These are phyloP conservation scores for Corymbia citriodora DNA, from an alignment of 441 rosid species.

Conservation along the genomic window DNA sequence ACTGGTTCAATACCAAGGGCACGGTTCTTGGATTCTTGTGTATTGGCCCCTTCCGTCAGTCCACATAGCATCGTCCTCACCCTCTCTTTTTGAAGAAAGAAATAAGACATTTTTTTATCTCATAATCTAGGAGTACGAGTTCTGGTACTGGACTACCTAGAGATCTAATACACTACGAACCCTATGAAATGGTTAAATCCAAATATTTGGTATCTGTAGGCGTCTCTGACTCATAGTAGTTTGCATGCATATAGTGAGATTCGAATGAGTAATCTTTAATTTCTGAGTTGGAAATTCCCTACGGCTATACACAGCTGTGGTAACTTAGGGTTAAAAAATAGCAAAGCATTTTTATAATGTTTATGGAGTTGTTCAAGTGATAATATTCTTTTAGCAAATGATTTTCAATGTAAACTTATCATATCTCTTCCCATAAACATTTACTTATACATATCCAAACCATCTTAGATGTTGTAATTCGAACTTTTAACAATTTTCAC, in stretches of 20 bases:
- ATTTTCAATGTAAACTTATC: neutral
- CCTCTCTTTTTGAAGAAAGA: neutral
- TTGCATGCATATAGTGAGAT: neutral
- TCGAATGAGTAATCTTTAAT: neutral
- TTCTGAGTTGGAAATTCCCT: neutral
- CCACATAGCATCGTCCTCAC: neutral
- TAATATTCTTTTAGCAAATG: neutral
- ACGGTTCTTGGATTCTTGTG: neutral
- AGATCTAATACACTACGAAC: accelerated
- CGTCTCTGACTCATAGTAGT: neutral
- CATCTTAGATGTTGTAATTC: accelerated
- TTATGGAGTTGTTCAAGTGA: neutral
- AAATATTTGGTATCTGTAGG: neutral
- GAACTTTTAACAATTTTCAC: neutral
- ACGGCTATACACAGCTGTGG: neutral
- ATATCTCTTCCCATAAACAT: neutral
- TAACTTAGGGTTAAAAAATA: neutral
- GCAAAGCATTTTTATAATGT: accelerated
- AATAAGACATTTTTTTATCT: neutral
- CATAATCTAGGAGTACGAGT: neutral
- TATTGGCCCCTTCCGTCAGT: neutral
- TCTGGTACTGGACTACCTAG: no score
- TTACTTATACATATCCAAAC: neutral
- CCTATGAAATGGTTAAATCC: neutral
- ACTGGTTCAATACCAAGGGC: neutral